phyloP scores from a whole-genome alignment of 1,284 basidiomycete genomes.

The Exobasidium rhododendri region DNA sequence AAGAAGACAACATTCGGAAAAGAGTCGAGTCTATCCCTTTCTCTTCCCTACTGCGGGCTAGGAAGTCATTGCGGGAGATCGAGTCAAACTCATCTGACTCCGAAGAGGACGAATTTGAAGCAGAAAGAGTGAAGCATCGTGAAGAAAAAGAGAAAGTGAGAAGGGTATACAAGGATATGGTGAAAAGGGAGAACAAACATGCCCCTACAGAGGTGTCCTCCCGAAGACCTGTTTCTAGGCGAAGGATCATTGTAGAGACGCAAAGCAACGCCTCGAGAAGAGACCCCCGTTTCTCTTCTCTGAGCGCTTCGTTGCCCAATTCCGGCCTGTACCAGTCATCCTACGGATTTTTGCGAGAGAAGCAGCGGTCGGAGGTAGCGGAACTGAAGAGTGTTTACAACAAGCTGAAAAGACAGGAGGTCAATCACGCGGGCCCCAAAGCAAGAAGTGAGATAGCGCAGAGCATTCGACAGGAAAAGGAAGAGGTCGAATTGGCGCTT shows the following conservation, averaged over 20 bases:
- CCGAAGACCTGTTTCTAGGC: conserved; percentile 78
- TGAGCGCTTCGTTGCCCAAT: conserved; percentile 69
- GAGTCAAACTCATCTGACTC: conserved; percentile 21
- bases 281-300: conserved; percentile 81
- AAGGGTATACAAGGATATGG: conserved; percentile 13
- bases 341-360: conserved; percentile 73
- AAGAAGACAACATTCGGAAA: conserved; percentile 2
- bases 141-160: conserved; percentile 4
- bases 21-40: conserved; percentile 37
- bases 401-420: conserved; percentile 67
- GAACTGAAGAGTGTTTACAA: conserved; percentile 68
- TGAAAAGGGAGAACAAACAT: conserved; percentile 75
- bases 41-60: conserved; percentile 65
- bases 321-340: conserved; percentile 68
- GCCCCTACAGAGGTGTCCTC: conserved; percentile 82
- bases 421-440: conserved; percentile 66
- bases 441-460: conserved; percentile 60
- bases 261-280: conserved; percentile 68
- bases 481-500: conserved; percentile 71
- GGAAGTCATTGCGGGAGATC: conserved; percentile 59
- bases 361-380: conserved; percentile 68
- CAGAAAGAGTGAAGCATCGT: conserved; percentile 20
- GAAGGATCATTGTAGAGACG: conserved; percentile 71
- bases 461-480: conserved; percentile 65
- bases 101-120: conserved; percentile 39